A percentile compares a stretch with the other conserved stretches of the same genome.
Evolutionary conservation across 768 basidiomycete genomes (phyloP).

Genomic region (Pleurotus platypus): DNA sequence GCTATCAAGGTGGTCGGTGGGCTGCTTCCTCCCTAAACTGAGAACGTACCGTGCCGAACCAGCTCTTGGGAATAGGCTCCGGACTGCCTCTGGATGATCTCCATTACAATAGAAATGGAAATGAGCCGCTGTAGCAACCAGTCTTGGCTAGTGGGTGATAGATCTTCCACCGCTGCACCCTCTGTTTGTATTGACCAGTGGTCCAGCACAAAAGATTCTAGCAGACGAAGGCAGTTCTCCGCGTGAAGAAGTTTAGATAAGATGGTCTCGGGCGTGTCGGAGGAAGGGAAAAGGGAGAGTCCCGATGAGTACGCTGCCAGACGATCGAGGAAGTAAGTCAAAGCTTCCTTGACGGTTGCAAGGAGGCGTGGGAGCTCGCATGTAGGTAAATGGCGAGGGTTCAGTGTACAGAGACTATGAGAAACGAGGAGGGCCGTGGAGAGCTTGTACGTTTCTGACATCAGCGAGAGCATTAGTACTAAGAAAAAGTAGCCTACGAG

Average conservation of each 20-base stretch:
- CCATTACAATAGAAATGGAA: conserved; percentile 47
- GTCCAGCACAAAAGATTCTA: conserved; percentile 62
- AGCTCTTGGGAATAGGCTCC: conserved; percentile 7
- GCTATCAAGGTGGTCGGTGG: conserved; percentile 22
- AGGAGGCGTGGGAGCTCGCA: conserved; percentile 31
- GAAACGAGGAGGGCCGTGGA: conserved; percentile 54
- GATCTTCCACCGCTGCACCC: conserved; percentile 8
- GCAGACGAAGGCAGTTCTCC: conserved; percentile 51
- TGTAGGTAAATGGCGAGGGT: conserved; percentile 36
- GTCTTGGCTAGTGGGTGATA: conserved; percentile 16
- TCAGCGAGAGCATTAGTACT: not conserved
- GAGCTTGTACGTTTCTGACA: conserved; percentile 27
- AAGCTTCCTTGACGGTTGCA: conserved; percentile 10
- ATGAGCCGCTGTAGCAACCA: conserved; percentile 48
- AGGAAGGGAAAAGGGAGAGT: conserved; percentile 29
- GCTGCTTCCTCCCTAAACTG: not conserved
- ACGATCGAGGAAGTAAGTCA: not conserved
- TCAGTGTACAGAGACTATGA: conserved; percentile 43
- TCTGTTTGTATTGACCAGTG: conserved; percentile 37
- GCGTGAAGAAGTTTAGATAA: conserved; percentile 39
- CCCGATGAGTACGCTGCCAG: conserved; percentile 21
- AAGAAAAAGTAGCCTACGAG: not conserved
- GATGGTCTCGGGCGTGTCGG: conserved; percentile 10
- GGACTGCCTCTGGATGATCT: conserved; percentile 20
- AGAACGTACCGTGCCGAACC: conserved; percentile 15